Base-by-base conservation (phyloP, 2,329 filamentous ascomycete genomes). In the Colletotrichum navitas region DNA sequence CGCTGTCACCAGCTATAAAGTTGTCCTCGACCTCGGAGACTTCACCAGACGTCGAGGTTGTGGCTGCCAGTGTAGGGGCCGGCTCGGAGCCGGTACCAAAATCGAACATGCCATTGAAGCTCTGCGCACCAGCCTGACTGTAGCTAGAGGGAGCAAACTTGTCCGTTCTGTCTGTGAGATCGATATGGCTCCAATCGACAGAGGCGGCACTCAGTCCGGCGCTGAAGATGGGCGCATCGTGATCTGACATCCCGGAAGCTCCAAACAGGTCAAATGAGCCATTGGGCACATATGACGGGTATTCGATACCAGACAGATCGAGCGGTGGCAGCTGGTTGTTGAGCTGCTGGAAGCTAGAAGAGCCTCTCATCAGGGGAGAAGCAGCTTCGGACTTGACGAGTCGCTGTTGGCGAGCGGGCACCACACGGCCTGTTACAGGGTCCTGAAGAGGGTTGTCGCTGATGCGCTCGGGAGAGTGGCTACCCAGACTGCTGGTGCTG, bases 21-120 rank as follows among this genome's bases (percentile, higher is more conserved):
- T 87, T 80, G 74, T 92, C 90, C 73, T 92, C 90, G 6, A 89
- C 89, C 77, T 92, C 90, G 12, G 90, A 92, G 11, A 91, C 89
- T 72, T 92, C 90, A 45, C 90, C 90, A 16, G 90, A 92, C 11
- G 89, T 91, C 12, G 89, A 89, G 1, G 87, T 88, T 62, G 84
- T 85, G 77, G 88, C 84, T 73, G 88, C 87, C 76, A 91, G 78
- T 60, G 86, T 83, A 61, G 85, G 84, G 36, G 86, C 84, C 73
- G 86, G 87, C 76, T 89, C 87, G n/a, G 84, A 86, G 73, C 84
- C 86, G 75, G 80, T 84, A 74, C 79, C 80, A 64, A 85, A 88
- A 64, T 89, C 88, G 74, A 86, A 87, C 7, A 82, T 75, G 47
- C 85, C 85, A 73, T 83, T 85, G 77, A 87, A 88, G 76, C 86